Conservation (phyloP, 805 yeast genomes). For the Saturnispora saitoi region DNA sequence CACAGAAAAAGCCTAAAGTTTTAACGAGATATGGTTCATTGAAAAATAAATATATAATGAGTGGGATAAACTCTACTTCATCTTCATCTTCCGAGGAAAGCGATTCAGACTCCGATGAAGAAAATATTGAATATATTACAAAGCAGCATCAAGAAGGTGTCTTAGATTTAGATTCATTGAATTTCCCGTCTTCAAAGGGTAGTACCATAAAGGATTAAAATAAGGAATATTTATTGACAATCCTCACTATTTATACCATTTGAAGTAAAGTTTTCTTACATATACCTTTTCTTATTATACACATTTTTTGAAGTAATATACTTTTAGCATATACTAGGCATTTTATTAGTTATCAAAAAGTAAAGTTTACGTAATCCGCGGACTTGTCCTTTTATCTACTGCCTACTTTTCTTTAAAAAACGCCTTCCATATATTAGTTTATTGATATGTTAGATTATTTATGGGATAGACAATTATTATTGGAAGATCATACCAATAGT, state of each 20-base stretch:
- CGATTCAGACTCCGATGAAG: constrained; percentile 25
- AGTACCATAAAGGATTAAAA: constrained; percentile 1
- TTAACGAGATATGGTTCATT: constrained; percentile 12
- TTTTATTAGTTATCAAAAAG: not conserved
- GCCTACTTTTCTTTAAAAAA: constrained; percentile 7
- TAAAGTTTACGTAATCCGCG: not conserved
- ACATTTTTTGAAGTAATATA: constrained; percentile 17
- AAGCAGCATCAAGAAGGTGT: constrained; percentile 7
- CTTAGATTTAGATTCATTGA: not conserved
- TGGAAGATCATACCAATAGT: constrained; percentile 31
- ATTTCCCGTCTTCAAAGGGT: constrained; percentile 4
- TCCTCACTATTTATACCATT: too few species aligned
- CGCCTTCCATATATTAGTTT: constrained; percentile 17
- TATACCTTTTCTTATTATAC: constrained; percentile 10
- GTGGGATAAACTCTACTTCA: not conserved
- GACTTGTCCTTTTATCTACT: not conserved
- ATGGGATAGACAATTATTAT: constrained; percentile 26
- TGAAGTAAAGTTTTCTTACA: too few species aligned
- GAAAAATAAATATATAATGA: constrained; percentile 7
- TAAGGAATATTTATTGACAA: too few species aligned
- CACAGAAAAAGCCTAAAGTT: not conserved
- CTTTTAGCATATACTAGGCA: constrained; percentile 4
- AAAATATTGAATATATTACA: constrained; percentile 23
- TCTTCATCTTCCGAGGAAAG: constrained; percentile 10
- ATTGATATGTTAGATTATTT: constrained; percentile 29